These are phyloP conservation scores for Aspergillus sp. DNA, from an alignment of 2,329 filamentous ascomycete species.

Conservation along the genomic window DNA sequence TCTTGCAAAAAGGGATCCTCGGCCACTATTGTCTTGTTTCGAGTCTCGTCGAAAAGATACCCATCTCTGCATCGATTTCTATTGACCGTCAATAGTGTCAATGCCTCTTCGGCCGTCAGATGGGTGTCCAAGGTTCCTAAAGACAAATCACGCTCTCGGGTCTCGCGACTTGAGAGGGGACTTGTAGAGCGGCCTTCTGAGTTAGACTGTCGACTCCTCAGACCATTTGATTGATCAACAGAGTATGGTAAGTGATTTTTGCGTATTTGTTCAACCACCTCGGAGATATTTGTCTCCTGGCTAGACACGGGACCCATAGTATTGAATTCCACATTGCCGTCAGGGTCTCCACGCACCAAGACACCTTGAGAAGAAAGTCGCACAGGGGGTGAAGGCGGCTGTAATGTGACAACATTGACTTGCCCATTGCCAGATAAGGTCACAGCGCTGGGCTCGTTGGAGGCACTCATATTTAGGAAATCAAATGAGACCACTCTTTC, in stretches of 20 bases:
- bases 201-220: slow-evolving; percentile 1
- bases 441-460: slow-evolving; percentile 48
- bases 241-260: slow-evolving; percentile 16
- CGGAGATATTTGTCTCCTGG: slow-evolving; percentile 21
- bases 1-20: slow-evolving; percentile 55
- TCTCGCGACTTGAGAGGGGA: slow-evolving; percentile 35
- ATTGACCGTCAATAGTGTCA: slow-evolving; percentile 37
- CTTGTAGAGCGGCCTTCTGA: slow-evolving; percentile 4
- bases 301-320: slow-evolving; percentile 26
- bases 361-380: slow-evolving; percentile 33
- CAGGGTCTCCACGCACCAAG: slow-evolving; percentile 26
- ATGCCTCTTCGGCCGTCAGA: slow-evolving; percentile 33
- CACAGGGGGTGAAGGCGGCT: slow-evolving; percentile 35
- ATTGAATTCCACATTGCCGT: slow-evolving; percentile 23
- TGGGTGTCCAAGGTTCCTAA: slow-evolving; percentile 20
- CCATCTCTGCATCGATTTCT: slow-evolving; percentile 51
- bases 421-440: slow-evolving; percentile 49
- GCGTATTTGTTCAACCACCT: slow-evolving; percentile 24
- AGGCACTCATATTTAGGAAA: slow-evolving; percentile 48
- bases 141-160: slow-evolving; percentile 30
- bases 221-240: slow-evolving; percentile 3
- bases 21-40: slow-evolving; percentile 51
- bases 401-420: slow-evolving; percentile 47
- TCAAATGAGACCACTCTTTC: slow-evolving; percentile 56
- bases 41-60: slow-evolving; percentile 48